Base-by-base conservation (phyloP, 257 asterid species). In the Datura wrightii region DNA sequence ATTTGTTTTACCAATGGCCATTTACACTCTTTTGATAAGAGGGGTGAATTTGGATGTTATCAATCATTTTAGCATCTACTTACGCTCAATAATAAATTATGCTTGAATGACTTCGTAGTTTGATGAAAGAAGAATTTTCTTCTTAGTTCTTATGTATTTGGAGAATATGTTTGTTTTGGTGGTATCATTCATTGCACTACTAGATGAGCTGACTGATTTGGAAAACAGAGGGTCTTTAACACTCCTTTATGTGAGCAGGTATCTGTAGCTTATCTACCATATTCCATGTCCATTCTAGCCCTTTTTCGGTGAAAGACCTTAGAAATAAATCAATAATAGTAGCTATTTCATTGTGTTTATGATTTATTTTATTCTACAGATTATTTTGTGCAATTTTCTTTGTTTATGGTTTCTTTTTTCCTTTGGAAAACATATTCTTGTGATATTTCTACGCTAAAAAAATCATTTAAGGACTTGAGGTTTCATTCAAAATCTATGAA, bases 181-280 rank as follows among this genome's bases (percentile, higher is more conserved):
- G 99, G 99, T 79, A 98, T 97, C 88, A 94, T 96, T 70, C 98
- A 98, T 70, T 94, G 99, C 90, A 94, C 99, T 37, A 93, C 95
- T 46, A 98, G 99, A 6, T 88, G 94, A 83, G 94, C 92, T 54
- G 98, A 97, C 86, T 93, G 92, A 42, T 97, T 94, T 79, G 99
- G 99, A 55, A 94, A 93, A 87, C 91, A 89, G 31, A 89, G 99
- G 66, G 99, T 96, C 85, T 96, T 96, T 91, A 96, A 96, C 87
- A 96, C 98, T 85, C 99, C 99, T 87, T 97, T 97, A n/a, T 97
- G 99, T 83, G 99, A 97, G 88, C 99, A 95, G 97, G 99, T 94
- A 53, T 16, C 15, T 31, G 62, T 76, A 50, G 82, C 46, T 24
- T 50, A 50, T 76, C 62, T 50, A 76, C 62, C 24, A 14, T 50